phyloP scores from a whole-genome alignment of 1,139 yeast species.

The Candida sp. region DNA sequence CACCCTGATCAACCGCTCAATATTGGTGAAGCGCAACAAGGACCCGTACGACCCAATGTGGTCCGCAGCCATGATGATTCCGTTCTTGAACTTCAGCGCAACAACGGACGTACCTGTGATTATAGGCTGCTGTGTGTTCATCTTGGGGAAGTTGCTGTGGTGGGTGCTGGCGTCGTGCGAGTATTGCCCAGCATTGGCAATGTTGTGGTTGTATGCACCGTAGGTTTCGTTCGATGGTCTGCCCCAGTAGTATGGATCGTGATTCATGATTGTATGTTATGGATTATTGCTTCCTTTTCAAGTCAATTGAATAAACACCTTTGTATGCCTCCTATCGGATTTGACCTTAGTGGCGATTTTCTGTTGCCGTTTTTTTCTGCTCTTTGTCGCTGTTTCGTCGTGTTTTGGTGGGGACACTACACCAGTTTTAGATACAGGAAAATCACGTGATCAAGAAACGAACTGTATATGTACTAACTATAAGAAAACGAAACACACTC shows the following conservation, averaged over 20 bases:
- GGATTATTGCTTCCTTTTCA: neutral
- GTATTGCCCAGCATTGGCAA: constrained; percentile 56
- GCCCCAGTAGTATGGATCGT: constrained; percentile 96
- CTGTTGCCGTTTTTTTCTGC: neutral
- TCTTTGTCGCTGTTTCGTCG: neutral
- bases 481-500: neutral
- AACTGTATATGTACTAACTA: no score
- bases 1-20: constrained; percentile 83
- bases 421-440: neutral
- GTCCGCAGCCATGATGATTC: constrained; percentile 95
- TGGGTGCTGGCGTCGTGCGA: constrained; percentile 14
- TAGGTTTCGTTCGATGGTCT: constrained; percentile 85
- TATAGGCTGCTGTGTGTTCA: constrained; percentile 93
- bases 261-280: constrained; percentile 63
- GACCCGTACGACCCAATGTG: constrained; percentile 95
- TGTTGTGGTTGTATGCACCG: constrained; percentile 75
- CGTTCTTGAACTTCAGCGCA: constrained; percentile 88
- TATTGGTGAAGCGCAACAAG: constrained; percentile 80
- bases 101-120: constrained; percentile 97
- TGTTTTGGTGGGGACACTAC: no score
- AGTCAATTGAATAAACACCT: neutral
- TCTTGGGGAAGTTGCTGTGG: constrained; percentile 55
- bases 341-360: constrained; percentile 3
- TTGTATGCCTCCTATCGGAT: no score
- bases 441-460: neutral